phyloP scores from a whole-genome alignment of 768 basidiomycete genomes.

The Boletellus emodensis region DNA sequence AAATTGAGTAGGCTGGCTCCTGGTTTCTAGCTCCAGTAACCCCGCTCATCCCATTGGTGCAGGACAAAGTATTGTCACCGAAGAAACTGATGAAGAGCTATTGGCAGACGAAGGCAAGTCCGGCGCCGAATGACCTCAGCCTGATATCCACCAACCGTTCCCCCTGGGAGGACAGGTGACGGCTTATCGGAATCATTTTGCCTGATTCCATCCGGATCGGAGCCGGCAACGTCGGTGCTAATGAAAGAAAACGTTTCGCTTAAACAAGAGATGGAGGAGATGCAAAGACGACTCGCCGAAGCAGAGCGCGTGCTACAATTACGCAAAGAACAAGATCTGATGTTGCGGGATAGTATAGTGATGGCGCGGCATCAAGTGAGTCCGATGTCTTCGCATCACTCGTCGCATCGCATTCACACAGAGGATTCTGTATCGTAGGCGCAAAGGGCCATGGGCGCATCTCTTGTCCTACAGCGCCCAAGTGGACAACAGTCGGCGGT shows the following conservation, averaged over 20 bases:
- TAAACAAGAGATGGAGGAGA: conserved; percentile 54
- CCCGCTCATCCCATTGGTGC: conserved; percentile 8
- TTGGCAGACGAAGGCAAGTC: conserved; percentile 59
- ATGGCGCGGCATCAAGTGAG: conserved; percentile 64
- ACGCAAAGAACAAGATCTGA: conserved; percentile 74
- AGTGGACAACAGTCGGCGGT: conserved; percentile 34
- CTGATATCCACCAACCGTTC: conserved; percentile 3
- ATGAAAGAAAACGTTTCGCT: conserved; percentile 66
- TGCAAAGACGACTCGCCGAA: conserved; percentile 54
- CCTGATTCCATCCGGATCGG: conserved; percentile 61
- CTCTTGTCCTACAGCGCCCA: conserved; percentile 50
- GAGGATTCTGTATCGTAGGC: conserved; percentile 44
- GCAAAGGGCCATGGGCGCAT: conserved; percentile 74
- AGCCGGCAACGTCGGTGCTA: conserved; percentile 44
- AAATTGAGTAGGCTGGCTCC: conserved; percentile 19
- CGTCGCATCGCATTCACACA: conserved; percentile 2
- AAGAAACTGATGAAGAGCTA: conserved; percentile 61
- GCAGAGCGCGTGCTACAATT: conserved; percentile 62
- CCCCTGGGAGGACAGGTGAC: conserved; percentile 39
- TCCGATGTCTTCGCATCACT: not conserved
- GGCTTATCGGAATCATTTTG: conserved; percentile 80
- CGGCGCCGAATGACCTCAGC: not conserved
- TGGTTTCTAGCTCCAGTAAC: not conserved
- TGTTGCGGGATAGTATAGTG: conserved; percentile 77
- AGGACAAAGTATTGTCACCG: conserved; percentile 19